These are phyloP conservation scores for Blastobotrys serpentis DNA, from an alignment of 1,139 yeast species.

Conservation along the genomic window DNA sequence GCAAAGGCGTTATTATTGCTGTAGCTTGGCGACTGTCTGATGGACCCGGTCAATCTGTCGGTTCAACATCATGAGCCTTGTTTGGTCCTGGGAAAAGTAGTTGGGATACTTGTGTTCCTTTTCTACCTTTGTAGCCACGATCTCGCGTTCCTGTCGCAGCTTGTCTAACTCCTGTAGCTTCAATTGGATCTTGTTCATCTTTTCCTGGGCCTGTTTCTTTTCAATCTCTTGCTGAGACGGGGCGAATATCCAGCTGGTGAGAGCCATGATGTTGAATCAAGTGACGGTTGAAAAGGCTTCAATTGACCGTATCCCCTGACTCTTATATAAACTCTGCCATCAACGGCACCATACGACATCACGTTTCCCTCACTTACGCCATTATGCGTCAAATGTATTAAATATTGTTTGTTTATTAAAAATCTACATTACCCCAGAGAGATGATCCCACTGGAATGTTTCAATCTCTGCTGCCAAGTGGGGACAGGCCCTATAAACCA, in stretches of 20 bases:
- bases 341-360: too few relatives aligned
- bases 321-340: too few relatives aligned
- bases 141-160: constrained; percentile 12
- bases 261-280: not conserved
- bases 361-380: constrained; percentile 1
- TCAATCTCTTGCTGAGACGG: not conserved
- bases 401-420: not conserved
- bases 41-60: constrained; percentile 18
- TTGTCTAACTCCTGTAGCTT: constrained; percentile 11
- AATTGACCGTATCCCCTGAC: too few relatives aligned
- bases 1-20: not conserved
- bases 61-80: constrained; percentile 17
- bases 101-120: constrained; percentile 18
- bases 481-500: too few relatives aligned
- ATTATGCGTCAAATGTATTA: not conserved
- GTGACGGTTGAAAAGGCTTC: not conserved
- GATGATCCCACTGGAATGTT: too few relatives aligned
- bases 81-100: constrained; percentile 19
- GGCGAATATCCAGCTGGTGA: constrained; percentile 5
- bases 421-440: not conserved
- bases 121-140: constrained; percentile 13
- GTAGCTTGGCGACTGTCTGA: not conserved
- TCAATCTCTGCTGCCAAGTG: too few relatives aligned
- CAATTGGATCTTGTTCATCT: constrained; percentile 3
- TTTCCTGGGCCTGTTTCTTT: constrained; percentile 11